These are phyloP conservation scores for Massarina eburnea DNA, from an alignment of 2,329 filamentous ascomycete species.

Conservation along the genomic window DNA sequence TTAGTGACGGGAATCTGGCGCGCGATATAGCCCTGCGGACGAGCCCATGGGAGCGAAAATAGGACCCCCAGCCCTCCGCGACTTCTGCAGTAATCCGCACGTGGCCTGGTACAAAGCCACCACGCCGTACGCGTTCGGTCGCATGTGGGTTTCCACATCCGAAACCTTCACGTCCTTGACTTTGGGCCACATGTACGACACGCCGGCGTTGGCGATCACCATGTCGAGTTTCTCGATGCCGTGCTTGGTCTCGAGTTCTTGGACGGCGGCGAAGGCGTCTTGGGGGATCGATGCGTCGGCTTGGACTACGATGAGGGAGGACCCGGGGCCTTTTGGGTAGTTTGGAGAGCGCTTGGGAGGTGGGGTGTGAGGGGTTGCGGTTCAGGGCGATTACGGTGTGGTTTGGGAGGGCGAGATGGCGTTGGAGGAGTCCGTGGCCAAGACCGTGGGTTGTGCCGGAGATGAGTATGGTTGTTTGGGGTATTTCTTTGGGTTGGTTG, in stretches of 20 bases:
- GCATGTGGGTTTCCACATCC: slow-evolving; percentile 7
- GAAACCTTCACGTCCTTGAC: slow-evolving; percentile 4
- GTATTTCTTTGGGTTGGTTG: too few relatives aligned
- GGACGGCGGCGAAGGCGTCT: slow-evolving; percentile 5
- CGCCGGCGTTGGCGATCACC: slow-evolving; percentile 9
- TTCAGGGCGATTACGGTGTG: slow-evolving; percentile 46
- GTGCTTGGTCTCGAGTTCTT: slow-evolving; percentile 6
- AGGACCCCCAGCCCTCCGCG: too few relatives aligned
- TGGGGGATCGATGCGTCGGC: slow-evolving; percentile 3
- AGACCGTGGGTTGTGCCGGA: slow-evolving; percentile 9
- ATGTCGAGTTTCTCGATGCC: slow-evolving; percentile 7
- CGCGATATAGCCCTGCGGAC: slow-evolving; percentile 8
- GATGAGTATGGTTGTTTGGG: slow-evolving; percentile 7
- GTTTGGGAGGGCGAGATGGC: slow-evolving; percentile 40
- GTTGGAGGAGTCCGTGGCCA: slow-evolving; percentile 19
- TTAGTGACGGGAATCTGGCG: slow-evolving; percentile 5
- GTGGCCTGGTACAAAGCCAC: slow-evolving; percentile 7
- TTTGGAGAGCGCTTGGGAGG: slow-evolving; percentile 23
- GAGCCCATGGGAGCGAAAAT: slow-evolving; percentile 1
- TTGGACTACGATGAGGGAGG: slow-evolving; percentile 7
- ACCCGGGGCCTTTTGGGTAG: slow-evolving; percentile 19
- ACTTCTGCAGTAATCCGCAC: slow-evolving; percentile 5
- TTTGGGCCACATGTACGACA: slow-evolving; percentile 4
- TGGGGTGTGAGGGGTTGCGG: slow-evolving; percentile 31
- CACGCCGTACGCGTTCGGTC: slow-evolving; percentile 4